Conservation (phyloP, 1,284 basidiomycete genomes). For the Hemileia vastatrix region DNA sequence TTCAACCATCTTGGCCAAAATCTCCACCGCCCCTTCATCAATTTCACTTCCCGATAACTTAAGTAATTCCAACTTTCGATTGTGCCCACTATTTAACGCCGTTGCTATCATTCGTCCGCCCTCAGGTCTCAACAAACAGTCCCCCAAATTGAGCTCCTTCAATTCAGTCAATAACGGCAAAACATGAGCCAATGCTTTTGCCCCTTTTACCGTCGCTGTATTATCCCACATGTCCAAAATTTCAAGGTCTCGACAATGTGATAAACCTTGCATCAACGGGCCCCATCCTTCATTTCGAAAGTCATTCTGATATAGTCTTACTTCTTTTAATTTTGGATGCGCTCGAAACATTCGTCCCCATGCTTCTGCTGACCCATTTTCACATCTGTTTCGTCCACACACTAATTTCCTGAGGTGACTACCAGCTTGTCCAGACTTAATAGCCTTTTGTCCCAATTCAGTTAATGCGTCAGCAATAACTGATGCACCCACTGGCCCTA, state of each 20-base stretch:
- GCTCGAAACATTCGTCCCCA: conserved; percentile 84
- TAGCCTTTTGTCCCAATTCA: conserved; percentile 62
- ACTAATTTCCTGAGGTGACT: conserved; percentile 71
- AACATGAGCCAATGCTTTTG: conserved; percentile 62
- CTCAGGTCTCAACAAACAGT: conserved; percentile 68
- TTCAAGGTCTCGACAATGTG: conserved; percentile 59
- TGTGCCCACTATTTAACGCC: conserved; percentile 56
- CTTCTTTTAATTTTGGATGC: conserved; percentile 69
- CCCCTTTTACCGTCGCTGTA: conserved; percentile 68
- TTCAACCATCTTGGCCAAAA: conserved; percentile 60
- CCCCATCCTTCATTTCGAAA: conserved; percentile 88
- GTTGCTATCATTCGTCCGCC: conserved; percentile 57
- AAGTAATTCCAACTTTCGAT: conserved; percentile 62
- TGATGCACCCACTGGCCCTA: conserved; percentile 81
- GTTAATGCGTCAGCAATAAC: conserved; percentile 76
- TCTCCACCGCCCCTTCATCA: conserved; percentile 58
- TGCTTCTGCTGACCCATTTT: conserved; percentile 71
- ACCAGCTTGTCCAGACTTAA: conserved; percentile 56
- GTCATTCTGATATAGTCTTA: conserved; percentile 92
- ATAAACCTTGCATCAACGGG: conserved; percentile 66
- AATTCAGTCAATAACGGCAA: conserved; percentile 64
- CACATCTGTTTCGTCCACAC: conserved; percentile 87
- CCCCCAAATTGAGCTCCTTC: conserved; percentile 73
- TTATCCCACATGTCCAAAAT: conserved; percentile 92
- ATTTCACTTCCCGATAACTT: conserved; percentile 86